Conservation (phyloP, 768 basidiomycete species). For the Pleurotus djamor region DNA sequence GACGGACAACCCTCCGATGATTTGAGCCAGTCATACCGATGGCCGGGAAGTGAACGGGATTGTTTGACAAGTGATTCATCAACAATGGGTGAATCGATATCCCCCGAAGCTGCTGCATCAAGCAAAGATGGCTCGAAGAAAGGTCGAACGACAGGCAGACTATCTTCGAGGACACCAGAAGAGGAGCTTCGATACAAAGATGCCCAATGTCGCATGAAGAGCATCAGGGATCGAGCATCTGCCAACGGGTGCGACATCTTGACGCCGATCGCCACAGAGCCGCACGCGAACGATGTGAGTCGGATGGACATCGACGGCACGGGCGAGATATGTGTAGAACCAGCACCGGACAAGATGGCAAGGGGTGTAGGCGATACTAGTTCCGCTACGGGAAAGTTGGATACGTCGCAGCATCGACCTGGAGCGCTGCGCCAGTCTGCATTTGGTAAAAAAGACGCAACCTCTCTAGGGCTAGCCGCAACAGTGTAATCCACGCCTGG, state of each 20-base stretch:
- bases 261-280: slow-evolving; percentile 23
- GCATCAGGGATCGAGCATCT: slow-evolving; percentile 30
- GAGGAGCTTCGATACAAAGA: slow-evolving; percentile 18
- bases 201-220: slow-evolving; percentile 33
- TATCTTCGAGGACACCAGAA: neutral
- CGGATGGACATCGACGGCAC: slow-evolving; percentile 30
- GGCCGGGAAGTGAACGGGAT: slow-evolving; percentile 19
- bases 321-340: slow-evolving; percentile 15
- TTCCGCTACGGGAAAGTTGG: neutral
- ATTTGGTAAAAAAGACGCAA: slow-evolving; percentile 12
- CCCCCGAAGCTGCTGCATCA: slow-evolving; percentile 24
- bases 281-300: slow-evolving; percentile 26
- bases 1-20: slow-evolving; percentile 17
- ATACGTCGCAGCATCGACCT: neutral
- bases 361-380: slow-evolving; percentile 19
- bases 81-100: slow-evolving; percentile 21
- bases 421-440: neutral
- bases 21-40: slow-evolving; percentile 29
- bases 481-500: slow-evolving; percentile 28
- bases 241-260: slow-evolving; percentile 27
- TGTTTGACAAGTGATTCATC: slow-evolving; percentile 18
- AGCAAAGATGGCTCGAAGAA: slow-evolving; percentile 25
- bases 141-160: slow-evolving; percentile 15
- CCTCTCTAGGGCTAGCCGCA: slow-evolving; percentile 12
- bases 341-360: slow-evolving; percentile 15